Evolutionary conservation across 2,329 filamentous ascomycete genomes (phyloP), one percentile per base, ranked within the genome.

Genomic region (Talaromyces sp.): DNA sequence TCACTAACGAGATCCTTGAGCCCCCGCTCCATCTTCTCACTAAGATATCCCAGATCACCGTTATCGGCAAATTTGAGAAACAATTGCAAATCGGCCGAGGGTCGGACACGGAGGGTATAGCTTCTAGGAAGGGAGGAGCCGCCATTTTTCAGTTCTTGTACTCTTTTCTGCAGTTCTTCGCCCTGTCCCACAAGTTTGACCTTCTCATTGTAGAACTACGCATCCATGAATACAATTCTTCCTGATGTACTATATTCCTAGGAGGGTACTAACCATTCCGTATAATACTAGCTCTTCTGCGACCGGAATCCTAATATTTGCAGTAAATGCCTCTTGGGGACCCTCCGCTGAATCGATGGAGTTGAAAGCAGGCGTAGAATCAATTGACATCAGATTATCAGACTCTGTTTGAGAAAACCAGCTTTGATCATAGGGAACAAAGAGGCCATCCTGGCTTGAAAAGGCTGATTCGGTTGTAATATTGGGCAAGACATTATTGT

Each of bases 131-230:
- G 13, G 27, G 13, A 19, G 3, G 17, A n/a, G 59, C 27, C 19
- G 15, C 22, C 31, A 25, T 35, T 52, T n/a, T 11, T 33, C 7
- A 61, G n/a, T 22, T 50, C 43, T 52, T 61, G 43, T 17, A 50
- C 11, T 19, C 13, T 61, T 52, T 52, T 61, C 41, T 35, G 15
- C 52, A 61, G 22, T 11, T 61, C 31, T 52, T 50, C 19, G 47
- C 59, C 45, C 22, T 41, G 27, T 50, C 59, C 59, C 17, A 61
- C 59, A 10, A 61, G 47, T 52, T 61, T 49, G 19, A 52, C 59
- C 45, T 50, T 50, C 33, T 61, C 59, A 25, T 61, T 49, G 47
- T 49, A 37, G 45, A 61, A 35, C 59, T 61, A 39, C 41, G n/a
- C 10, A 39, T 22, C 17, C 22, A 33, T 50, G n/a, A 37, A 52